A percentile compares a stretch with the other conserved stretches of the same genome.
These are phyloP conservation scores for Sporothrix pallida DNA, from an alignment of 2,329 filamentous ascomycete species.

Conservation along the genomic window DNA sequence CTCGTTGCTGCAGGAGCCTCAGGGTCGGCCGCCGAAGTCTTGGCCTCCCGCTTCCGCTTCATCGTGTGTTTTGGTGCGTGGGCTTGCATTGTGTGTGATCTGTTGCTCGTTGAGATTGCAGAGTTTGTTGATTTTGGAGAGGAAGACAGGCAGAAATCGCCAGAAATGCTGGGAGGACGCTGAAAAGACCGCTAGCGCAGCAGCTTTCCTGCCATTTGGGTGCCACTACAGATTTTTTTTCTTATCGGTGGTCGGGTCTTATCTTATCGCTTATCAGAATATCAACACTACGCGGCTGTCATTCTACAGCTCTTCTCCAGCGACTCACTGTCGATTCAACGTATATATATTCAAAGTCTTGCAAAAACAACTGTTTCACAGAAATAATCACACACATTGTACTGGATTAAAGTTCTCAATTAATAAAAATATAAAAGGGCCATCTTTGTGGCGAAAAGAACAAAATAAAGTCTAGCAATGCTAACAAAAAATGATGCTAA, in stretches of 20 bases:
- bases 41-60: slow-evolving; percentile 37
- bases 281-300: neutral
- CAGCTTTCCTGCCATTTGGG: slow-evolving; percentile 18
- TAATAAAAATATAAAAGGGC: neutral
- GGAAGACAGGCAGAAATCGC: neutral
- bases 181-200: slow-evolving; percentile 7
- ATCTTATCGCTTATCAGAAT: slow-evolving; percentile 35
- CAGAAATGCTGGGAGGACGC: slow-evolving; percentile 12
- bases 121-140: neutral
- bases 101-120: neutral
- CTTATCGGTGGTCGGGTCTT: slow-evolving; percentile 19
- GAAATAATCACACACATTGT: neutral
- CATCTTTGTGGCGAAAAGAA: neutral
- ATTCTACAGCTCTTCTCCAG: no score
- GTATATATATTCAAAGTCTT: no score
- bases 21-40: slow-evolving; percentile 17
- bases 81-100: slow-evolving; percentile 11
- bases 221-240: slow-evolving; percentile 29
- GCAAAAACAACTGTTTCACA: neutral
- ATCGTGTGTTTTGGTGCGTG: slow-evolving; percentile 2
- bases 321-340: neutral
- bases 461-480: neutral
- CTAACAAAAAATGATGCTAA: neutral
- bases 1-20: slow-evolving; percentile 15
- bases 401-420: neutral